These are phyloP conservation scores for Globisporangium uncinulatum DNA, from an alignment of 352 stramenopile genomes.

Conservation along the genomic window DNA sequence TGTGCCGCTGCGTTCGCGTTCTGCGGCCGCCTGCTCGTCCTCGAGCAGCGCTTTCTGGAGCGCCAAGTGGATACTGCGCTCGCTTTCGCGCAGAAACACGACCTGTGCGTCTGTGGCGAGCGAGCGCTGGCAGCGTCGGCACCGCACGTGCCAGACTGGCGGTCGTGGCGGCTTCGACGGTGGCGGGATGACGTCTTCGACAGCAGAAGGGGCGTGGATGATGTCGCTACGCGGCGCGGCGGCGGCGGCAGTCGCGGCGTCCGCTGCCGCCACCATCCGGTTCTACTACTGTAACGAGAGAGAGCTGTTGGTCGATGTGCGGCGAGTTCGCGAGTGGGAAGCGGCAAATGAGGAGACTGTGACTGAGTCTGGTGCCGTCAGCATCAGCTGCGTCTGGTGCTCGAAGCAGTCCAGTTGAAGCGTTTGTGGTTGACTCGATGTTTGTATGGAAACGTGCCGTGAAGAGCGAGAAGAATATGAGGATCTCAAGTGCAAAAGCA, in stretches of 20 bases:
- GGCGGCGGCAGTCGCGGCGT: background rate
- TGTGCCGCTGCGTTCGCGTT: background rate
- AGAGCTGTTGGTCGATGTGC: too few relatives aligned
- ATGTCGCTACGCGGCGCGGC: background rate
- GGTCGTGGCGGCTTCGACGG: background rate
- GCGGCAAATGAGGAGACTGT: background rate
- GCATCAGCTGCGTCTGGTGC: background rate
- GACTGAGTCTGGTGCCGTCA: constrained; percentile 1
- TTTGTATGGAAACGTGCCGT: background rate
- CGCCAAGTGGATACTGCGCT: constrained; percentile 10
- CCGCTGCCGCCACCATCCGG: background rate
- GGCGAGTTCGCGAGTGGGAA: too few relatives aligned
- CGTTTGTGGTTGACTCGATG: too few relatives aligned
- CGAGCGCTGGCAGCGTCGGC: constrained; percentile 7
- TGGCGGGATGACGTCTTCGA: too few relatives aligned
- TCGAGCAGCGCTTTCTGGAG: constrained; percentile 12
- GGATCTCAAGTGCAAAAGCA: background rate
- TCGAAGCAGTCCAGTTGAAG: too few relatives aligned
- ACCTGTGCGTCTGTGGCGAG: constrained; percentile 11
- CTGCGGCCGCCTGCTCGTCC: constrained; percentile 2
- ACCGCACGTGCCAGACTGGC: constrained; percentile 11
- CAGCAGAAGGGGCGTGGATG: background rate
- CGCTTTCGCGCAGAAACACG: constrained; percentile 16
- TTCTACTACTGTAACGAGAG: background rate
- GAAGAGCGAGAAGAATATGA: constrained; percentile 1